phyloP scores from a whole-genome alignment of 2,329 filamentous ascomycete species.

The Calonectria pseudoturangicola region DNA sequence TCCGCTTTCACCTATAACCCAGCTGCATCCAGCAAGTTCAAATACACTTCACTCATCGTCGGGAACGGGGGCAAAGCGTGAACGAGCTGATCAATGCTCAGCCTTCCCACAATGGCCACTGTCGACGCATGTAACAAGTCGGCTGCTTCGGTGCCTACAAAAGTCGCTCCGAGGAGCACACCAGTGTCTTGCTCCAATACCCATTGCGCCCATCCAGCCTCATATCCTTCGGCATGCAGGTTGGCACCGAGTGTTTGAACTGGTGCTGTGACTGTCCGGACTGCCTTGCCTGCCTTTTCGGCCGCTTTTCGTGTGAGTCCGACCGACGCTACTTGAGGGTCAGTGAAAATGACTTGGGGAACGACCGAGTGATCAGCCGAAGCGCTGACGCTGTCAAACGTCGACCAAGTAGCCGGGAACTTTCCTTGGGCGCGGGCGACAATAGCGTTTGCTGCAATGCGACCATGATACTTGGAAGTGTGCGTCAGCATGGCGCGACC shows the following conservation, averaged over 20 bases:
- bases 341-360: constrained; percentile 14
- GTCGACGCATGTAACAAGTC: constrained; percentile 13
- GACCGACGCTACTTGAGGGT: constrained; percentile 21
- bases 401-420: not conserved
- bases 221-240: constrained; percentile 3
- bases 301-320: constrained; percentile 4
- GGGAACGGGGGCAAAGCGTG: constrained; percentile 9
- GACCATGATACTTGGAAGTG: constrained; percentile 18
- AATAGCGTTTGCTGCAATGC: constrained; percentile 20
- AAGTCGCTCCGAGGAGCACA: constrained; percentile 1
- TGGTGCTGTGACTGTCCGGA: constrained; percentile 10
- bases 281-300: not conserved
- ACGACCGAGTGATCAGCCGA: constrained; percentile 6
- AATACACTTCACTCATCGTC: constrained; percentile 13
- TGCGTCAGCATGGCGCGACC: constrained; percentile 15
- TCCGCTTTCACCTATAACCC: not conserved
- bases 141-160: constrained; percentile 15
- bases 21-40: constrained; percentile 13
- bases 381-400: constrained; percentile 17
- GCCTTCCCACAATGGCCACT: not conserved
- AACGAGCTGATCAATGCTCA: constrained; percentile 9
- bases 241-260: constrained; percentile 6
- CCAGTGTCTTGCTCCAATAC: constrained; percentile 2
- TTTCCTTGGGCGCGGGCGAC: constrained; percentile 7
- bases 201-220: constrained; percentile 18